A percentile compares a stretch with the other conserved stretches of the same genome.
phyloP scores from a whole-genome alignment of 1,139 yeast genomes.

The Blastobotrys elegans region DNA sequence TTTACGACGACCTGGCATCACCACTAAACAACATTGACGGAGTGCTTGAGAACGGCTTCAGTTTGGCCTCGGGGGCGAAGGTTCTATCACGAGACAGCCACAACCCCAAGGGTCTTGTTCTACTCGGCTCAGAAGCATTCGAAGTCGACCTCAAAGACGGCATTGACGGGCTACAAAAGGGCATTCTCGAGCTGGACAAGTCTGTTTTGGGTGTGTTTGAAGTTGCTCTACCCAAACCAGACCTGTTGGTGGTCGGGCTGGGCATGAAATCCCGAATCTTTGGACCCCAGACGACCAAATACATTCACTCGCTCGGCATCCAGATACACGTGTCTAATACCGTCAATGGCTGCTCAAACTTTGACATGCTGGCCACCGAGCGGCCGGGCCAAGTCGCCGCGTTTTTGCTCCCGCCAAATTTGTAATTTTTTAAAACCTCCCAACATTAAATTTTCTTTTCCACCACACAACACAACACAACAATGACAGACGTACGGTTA shows the following conservation, averaged over 20 bases:
- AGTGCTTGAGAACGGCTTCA: conserved; percentile 43
- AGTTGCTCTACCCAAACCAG: conserved; percentile 71
- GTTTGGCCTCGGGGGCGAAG: conserved; percentile 43
- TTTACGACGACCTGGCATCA: conserved; percentile 32
- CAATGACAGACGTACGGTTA: conserved; percentile 42
- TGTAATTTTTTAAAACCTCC: conserved; percentile 31
- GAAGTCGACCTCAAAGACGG: conserved; percentile 47
- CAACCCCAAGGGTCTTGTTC: conserved; percentile 49
- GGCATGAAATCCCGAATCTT: conserved; percentile 61
- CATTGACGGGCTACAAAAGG: conserved; percentile 32
- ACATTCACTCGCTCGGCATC: conserved; percentile 55
- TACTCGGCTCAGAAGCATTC: conserved; percentile 59
- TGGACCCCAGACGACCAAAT: conserved; percentile 47
- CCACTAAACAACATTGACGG: conserved; percentile 42
- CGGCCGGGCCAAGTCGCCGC: conserved; percentile 70
- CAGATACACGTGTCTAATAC: conserved; percentile 67
- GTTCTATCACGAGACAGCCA: conserved; percentile 47
- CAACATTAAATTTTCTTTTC: neutral
- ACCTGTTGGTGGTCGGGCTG: conserved; percentile 64
- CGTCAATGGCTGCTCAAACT: conserved; percentile 60
- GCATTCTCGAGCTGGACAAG: conserved; percentile 35
- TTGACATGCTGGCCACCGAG: conserved; percentile 74
- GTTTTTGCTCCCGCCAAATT: conserved; percentile 63
- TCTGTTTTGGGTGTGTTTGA: conserved; percentile 47
- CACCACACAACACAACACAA: neutral